Evolutionary conservation across 2,329 filamentous ascomycete species (phyloP), one percentile per base, ranked within the genome.

Genomic region (Venturia pyrina): DNA sequence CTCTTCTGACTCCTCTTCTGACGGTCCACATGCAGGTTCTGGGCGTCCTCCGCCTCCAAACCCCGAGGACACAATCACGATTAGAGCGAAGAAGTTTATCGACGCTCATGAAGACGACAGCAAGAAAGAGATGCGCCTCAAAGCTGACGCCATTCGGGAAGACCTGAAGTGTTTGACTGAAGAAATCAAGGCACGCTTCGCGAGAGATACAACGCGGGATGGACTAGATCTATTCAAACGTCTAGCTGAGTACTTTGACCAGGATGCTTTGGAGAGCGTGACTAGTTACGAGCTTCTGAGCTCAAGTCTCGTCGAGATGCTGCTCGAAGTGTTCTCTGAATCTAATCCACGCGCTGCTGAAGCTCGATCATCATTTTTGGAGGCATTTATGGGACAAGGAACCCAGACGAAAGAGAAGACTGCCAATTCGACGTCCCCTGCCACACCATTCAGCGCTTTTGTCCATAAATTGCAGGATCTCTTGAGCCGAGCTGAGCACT

Each of bases 401-500:
- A 85, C 89, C 62, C 77, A 79, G 24, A 75, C 74, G 68, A 88
- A 85, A 70, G 82, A 87, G 17, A 89, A 84, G 73, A 87, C 86
- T 19, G 83, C 85, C 5, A 86, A 82, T 43, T 82, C 82, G 15
- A 85, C 89, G 65, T 89, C 88, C 13, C 87, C 90, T 2, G 83
- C 87, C 0, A 96, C 93, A 0, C 88, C 92, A 0, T 96, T 98
- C 75, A 95, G 92, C 72, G 85, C 96, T 64, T 83, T 99, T 75
- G 88, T 96, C 50, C 89, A 93, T 75, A 99, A 99, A 76, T 82
- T 99, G 41, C 95, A 99, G 77, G 95, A 99, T 78, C 81, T 99
- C 66, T 84, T 99, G 66, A 99, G 95, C 80, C 88, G 95, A 70
- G 96, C 93, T 43, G 95, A 99, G 79, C 93, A 98, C 80, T 99